Evolutionary conservation across 2,329 filamentous ascomycete genomes (phyloP), one percentile per base, ranked within the genome.

Genomic region (Stagonosporopsis tanaceti): DNA sequence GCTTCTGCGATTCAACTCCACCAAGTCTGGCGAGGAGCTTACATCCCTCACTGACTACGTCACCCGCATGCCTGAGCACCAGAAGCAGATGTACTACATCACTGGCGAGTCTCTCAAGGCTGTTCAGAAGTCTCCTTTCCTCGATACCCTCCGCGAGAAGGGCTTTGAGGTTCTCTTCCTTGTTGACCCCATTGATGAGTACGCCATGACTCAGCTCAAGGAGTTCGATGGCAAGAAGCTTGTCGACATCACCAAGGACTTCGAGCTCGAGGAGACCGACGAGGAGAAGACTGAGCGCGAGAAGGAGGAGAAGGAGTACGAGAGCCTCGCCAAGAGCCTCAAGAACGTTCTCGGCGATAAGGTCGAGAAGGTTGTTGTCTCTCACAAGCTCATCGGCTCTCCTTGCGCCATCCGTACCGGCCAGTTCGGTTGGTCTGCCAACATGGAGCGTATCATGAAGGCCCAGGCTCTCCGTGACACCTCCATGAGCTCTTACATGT

Each of bases 371-470:
- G 95, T 99, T 38, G 93, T 99, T 65, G 94, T 99, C 79, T 94
- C 89, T 69, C 92, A 98, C 91, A 98, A 98, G 90, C 89, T 99
- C 60, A 88, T 91, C 72, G 91, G 90, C 78, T 87, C 95, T 66
- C 95, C 95, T 76, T 98, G 95, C 82, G 95, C 95, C 79, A 98
- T 99, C 87, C 94, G 95, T 81, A 99, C 95, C 71, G 95, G 95
- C 77, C 95, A 98, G 84, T 99, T 99, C 81, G 95, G 95, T 83
- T 99, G 95, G 95, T 98, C 94, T 57, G 95, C 95, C 79, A 99
- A 99, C 89, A 99, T 99, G 95, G 95, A 99, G 88, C 95, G 95
- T 86, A 99, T 99, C 89, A 99, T 99, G 95, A 99, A 99, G 90
- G 95, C 95, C 27, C 95, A 99, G 87, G 95, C 95, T 77, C 94